Percentiles rank a stretch among this genome's conserved stretches.
phyloP scores from a whole-genome alignment of 2,329 filamentous ascomycete species.

The Apiospora malaysiana region DNA sequence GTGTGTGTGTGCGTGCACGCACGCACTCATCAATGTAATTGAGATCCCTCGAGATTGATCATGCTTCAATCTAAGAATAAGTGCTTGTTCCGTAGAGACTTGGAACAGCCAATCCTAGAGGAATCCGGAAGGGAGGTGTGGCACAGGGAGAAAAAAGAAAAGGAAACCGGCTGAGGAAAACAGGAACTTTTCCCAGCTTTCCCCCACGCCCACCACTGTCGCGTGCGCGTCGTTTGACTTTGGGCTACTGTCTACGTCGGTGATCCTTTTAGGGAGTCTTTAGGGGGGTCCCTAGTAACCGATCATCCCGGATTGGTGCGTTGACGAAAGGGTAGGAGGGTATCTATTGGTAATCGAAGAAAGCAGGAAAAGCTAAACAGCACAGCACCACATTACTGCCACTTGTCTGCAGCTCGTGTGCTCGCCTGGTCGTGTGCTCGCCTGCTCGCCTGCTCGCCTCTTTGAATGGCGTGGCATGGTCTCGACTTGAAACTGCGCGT shows the following conservation, averaged over 20 bases:
- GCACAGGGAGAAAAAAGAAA: not conserved
- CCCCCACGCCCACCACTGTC: not conserved
- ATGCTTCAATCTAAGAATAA: not conserved
- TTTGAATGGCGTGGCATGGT: not conserved
- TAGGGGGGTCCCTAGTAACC: conserved; percentile 13
- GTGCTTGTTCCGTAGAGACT: no score
- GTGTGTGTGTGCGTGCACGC: not conserved
- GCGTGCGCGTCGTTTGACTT: conserved; percentile 16
- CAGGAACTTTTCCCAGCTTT: not conserved
- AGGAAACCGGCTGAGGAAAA: not conserved
- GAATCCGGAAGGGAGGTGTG: not conserved
- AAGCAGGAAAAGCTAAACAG: conserved; percentile 4
- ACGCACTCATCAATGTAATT: not conserved
- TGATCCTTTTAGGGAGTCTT: not conserved
- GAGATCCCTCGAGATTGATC: not conserved
- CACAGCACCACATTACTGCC: not conserved
- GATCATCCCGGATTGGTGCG: conserved; percentile 7
- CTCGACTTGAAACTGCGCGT: conserved; percentile 13
- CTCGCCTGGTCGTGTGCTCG: no score
- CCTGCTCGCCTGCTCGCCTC: not conserved
- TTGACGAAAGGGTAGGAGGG: not conserved
- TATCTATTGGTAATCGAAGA: not conserved
- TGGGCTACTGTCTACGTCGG: not conserved
- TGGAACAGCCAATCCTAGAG: not conserved
- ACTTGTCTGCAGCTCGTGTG: not conserved